These are phyloP conservation scores for Vigna nakashimae DNA, from an alignment of 306 rosid genomes.

Conservation along the genomic window DNA sequence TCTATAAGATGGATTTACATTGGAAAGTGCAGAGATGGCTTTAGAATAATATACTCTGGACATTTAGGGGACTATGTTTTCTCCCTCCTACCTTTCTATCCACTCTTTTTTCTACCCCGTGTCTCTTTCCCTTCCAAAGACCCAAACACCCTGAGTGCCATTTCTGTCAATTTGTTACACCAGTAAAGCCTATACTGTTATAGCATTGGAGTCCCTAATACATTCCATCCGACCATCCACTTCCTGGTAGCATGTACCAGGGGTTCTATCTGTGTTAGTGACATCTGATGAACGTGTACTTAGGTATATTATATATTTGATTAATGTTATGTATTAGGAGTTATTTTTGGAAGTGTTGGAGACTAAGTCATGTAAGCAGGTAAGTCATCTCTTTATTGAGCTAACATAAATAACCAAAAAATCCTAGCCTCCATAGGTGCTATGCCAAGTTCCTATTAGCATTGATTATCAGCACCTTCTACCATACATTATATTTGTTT, in stretches of 20 bases:
- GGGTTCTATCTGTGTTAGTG: not conserved
- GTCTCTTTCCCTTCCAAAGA: not conserved
- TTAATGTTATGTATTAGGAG: not conserved
- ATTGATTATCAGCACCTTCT: no score
- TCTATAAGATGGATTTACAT: not conserved
- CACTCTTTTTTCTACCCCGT: not conserved
- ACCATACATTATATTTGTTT: no score
- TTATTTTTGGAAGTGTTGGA: not conserved
- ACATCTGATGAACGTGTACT: not conserved
- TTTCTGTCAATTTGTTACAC: not conserved
- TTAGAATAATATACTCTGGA: not conserved
- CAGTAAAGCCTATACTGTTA: not conserved
- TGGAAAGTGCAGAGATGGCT: not conserved
- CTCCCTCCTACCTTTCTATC: not conserved
- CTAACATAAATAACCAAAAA: no score
- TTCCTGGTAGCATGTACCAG: not conserved
- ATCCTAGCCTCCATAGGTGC: no score
- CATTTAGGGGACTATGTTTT: not conserved
- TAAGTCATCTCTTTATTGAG: no score
- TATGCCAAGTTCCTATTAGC: no score
- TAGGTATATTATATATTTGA: not conserved
- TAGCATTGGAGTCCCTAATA: not conserved
- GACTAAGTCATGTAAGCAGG: not conserved
- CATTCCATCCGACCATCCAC: not conserved
- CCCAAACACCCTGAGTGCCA: not conserved